Base-by-base conservation (phyloP, 805 yeast genomes). In the Starmerella bombicola region DNA sequence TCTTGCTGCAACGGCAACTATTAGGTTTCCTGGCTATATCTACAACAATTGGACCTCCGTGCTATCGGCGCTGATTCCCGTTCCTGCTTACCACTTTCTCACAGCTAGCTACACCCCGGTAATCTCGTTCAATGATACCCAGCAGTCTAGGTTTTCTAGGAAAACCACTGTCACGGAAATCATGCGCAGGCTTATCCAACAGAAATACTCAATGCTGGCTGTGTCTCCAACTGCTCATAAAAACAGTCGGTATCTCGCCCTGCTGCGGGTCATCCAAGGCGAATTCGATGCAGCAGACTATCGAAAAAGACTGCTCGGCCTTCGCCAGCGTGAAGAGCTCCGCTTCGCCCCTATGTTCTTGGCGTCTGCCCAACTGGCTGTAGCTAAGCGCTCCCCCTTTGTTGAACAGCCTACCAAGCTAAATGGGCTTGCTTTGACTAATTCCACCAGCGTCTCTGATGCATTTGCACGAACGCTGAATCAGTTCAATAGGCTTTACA, bases 21-120 rank as follows among this genome's bases (percentile, higher is more conserved):
- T 91, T 33, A 68, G 98, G 50, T 88, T 80, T 58, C 98, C 98
- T 3, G 78, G 91, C 35, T 84, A 84, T 62, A 78, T 85, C 72
- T 86, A 82, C 66, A 81, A 80, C 55, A 83, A 93, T 3, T 63
- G 80, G 50, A 81, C 85, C 30, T 78, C 93, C 36, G 74, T 91
- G 15, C 61, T 84, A 37, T 77, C 95, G 1, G 74, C 88, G 1
- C 61, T 91, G 49, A 73, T 91, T 2, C 95, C 96, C 2, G 78
- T 84, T 0, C 94, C 94, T 1, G 79, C 79, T 33, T 64, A 80
- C 50, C 93, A 84, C 58, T 83, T 81, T 53, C 54, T 80, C 12
- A 68, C 70, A 35, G 78, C 91, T 8, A 71, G 83, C 43, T 80
- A 74, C 54, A 74, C 86, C 1, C 91, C 91, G n/a, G 80, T 75